A percentile compares a stretch with the other conserved stretches of the same genome.
These are phyloP conservation scores for Nannochloropsis salina DNA, from an alignment of 108 stramenopile genomes.

Conservation along the genomic window DNA sequence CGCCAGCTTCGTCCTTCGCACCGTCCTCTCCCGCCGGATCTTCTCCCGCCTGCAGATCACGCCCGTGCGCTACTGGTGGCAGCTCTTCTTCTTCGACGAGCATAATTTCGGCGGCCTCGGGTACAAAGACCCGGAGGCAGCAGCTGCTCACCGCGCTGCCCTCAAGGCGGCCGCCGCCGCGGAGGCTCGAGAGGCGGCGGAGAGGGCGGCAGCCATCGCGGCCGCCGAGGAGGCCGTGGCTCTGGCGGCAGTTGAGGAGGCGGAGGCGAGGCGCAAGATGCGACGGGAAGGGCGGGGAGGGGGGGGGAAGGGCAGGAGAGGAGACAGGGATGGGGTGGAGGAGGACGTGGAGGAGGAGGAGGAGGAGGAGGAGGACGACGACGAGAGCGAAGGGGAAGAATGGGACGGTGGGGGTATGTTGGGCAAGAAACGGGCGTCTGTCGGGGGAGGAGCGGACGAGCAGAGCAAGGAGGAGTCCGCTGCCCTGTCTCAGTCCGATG, in stretches of 20 bases:
- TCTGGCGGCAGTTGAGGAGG: conserved; percentile 26
- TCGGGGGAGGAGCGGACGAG: conserved; percentile 21
- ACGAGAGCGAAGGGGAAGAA: conserved; percentile 30
- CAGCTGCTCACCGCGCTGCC: not conserved
- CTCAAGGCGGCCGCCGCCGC: conserved; percentile 22
- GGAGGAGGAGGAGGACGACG: conserved; percentile 24
- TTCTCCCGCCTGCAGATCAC: conserved; percentile 42
- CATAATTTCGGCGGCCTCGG: conserved; percentile 87
- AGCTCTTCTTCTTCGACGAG: conserved; percentile 83
- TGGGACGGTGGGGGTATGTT: not conserved
- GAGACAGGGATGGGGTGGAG: not conserved
- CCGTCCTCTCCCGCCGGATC: conserved; percentile 55
- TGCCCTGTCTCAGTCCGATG: not conserved
- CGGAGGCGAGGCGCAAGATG: conserved; percentile 21
- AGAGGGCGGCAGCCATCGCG: conserved; percentile 21
- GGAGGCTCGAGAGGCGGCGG: conserved; percentile 35
- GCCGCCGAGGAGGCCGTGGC: not conserved
- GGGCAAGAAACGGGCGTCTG: conserved; percentile 20
- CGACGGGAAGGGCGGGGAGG: not conserved
- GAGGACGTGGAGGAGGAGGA: conserved; percentile 22
- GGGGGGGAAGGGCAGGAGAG: conserved; percentile 24
- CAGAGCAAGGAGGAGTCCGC: not conserved
- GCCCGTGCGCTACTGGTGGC: conserved; percentile 43
- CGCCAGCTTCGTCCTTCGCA: conserved; percentile 79
- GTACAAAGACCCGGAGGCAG: not conserved